Percentiles rank a stretch among this genome's conserved stretches.
phyloP scores from a whole-genome alignment of 139 green algal species.

The Yamagishiella unicocca region DNA sequence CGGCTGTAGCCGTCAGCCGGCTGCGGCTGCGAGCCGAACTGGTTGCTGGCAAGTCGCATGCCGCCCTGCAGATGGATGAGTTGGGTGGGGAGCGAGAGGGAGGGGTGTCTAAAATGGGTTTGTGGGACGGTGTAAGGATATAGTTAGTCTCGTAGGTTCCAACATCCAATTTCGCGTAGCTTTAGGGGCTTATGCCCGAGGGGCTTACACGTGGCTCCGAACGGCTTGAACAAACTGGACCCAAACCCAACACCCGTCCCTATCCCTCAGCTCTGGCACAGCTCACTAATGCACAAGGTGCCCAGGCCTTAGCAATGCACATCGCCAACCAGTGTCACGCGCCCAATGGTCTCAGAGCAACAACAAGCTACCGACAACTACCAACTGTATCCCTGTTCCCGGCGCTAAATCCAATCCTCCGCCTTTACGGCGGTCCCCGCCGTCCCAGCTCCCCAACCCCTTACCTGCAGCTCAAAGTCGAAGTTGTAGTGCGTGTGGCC shows the following conservation, averaged over 20 bases:
- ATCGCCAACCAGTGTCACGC: neutral
- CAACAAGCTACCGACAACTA: neutral
- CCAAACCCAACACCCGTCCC: neutral
- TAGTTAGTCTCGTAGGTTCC: no score
- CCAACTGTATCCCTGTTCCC: neutral
- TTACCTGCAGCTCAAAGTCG: slow-evolving; percentile 5
- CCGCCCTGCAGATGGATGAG: neutral
- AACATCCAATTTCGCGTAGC: no score
- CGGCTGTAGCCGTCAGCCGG: slow-evolving; percentile 29
- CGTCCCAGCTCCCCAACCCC: neutral
- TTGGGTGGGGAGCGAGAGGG: neutral
- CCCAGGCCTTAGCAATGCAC: no score
- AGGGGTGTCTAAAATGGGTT: neutral
- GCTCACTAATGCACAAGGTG: neutral
- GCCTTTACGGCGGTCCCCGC: neutral
- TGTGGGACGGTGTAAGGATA: neutral
- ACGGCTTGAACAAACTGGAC: neutral
- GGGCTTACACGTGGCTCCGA: neutral
- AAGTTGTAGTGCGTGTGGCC: slow-evolving; percentile 50
- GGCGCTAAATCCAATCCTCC: neutral
- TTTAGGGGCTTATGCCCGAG: no score
- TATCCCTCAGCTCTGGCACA: no score
- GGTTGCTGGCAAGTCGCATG: slow-evolving; percentile 34
- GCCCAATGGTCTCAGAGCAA: neutral
- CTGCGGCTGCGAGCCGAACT: slow-evolving; percentile 38